Evolutionary conservation across 2,329 filamentous ascomycete genomes (phyloP).

Genomic region (Cordyceps javanica): DNA sequence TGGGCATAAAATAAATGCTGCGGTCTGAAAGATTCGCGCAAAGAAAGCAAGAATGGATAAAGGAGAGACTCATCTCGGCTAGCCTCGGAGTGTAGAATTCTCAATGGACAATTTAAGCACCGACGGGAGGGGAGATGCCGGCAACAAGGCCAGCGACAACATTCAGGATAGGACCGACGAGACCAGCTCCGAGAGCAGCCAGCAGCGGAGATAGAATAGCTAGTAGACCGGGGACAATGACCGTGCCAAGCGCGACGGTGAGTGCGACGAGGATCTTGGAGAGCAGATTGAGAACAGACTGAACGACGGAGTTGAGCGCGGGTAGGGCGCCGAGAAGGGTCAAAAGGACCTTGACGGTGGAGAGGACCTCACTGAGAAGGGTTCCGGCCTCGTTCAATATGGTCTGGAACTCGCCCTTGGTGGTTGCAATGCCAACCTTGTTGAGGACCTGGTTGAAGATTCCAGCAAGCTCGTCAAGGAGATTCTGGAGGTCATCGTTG

Average conservation of each 20-base stretch:
- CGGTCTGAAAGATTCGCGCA: too few relatives aligned
- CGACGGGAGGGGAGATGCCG: slow-evolving; percentile 14
- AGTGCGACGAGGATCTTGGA: slow-evolving; percentile 20
- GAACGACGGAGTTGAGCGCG: slow-evolving; percentile 21
- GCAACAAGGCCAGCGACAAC: slow-evolving; percentile 21
- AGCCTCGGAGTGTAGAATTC: too few relatives aligned
- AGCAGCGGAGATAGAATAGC: slow-evolving; percentile 23
- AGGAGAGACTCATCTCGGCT: too few relatives aligned
- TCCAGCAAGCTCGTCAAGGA: slow-evolving; percentile 19
- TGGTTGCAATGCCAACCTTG: slow-evolving; percentile 18
- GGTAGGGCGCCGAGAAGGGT: slow-evolving; percentile 19
- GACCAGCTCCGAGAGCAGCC: slow-evolving; percentile 18
- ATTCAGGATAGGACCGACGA: slow-evolving; percentile 23
- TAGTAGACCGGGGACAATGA: slow-evolving; percentile 21
- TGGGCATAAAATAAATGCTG: too few relatives aligned
- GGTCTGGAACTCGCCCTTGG: slow-evolving; percentile 20
- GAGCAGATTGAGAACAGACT: slow-evolving; percentile 23
- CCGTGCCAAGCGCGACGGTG: slow-evolving; percentile 18
- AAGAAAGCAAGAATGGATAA: too few relatives aligned
- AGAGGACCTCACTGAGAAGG: slow-evolving; percentile 15
- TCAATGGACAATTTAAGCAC: background rate
- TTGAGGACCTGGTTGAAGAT: slow-evolving; percentile 21
- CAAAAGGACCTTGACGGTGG: slow-evolving; percentile 3
- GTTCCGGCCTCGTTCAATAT: slow-evolving; percentile 18
- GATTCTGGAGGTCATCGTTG: slow-evolving; percentile 14